Evolutionary conservation across 1,284 basidiomycete species (phyloP), one percentile per base, ranked within the genome.

Genomic region (Farysia itapuensis): DNA sequence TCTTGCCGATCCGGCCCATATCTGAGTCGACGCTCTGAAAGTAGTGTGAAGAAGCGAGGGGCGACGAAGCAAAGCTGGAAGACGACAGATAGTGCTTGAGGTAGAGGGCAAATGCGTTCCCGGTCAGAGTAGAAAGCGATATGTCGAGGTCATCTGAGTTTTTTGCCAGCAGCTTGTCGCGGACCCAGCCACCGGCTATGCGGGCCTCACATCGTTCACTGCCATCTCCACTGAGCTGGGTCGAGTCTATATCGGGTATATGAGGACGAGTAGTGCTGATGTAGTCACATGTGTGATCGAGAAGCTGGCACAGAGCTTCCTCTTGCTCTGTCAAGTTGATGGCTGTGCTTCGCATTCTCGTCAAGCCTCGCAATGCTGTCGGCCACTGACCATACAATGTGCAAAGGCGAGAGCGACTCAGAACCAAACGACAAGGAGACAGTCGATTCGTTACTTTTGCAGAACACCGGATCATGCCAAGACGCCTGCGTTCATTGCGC

Each of bases 111-210:
- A 98, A 99, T 0, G 86, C 79, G 43, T 89, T 82, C 9, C 95
- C 95, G 79, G 94, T 97, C 77, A 95, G 86, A 54, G 72, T 71
- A 33, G 85, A 85, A 11, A 97, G 82, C 1, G 94, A 91, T 53
- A 99, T 84, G 75, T 99, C 95, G 59, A 99, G 88, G 68, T 99
- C 95, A 76, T 92, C 85, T 60, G 89, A 92, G 40, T 88, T 81
- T 11, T 84, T 81, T 1, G 85, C 85, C 22, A 98, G 82, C 25
- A 99, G 81, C 85, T 98, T 98, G 79, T 99, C 94, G 67, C 93
- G 81, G 32, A 96, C 93, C 93, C 93, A 97, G 23, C 93, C 93
- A 25, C 93, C 93, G 8, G 90, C 92, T 19, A 75, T 74, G 14
- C 73, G 57, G 6, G 71, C 71, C 31, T 72, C 61, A 28, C 47